phyloP scores from a whole-genome alignment of 2,329 filamentous ascomycete species.

The Aspergillus sp. region DNA sequence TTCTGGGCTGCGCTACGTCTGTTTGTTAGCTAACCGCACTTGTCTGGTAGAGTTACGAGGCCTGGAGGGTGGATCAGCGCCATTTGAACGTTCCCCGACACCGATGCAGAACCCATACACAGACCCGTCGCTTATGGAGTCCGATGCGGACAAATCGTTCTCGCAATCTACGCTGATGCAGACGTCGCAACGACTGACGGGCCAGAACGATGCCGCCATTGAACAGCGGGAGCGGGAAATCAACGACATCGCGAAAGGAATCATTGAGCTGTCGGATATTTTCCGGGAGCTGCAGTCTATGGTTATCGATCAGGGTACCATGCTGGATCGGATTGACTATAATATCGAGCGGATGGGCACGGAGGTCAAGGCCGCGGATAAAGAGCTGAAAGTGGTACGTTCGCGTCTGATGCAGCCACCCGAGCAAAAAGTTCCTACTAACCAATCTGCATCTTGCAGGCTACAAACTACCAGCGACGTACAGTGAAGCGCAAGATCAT shows the following conservation, averaged over 20 bases:
- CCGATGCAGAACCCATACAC: slow-evolving; percentile 67
- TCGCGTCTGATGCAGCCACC: background rate
- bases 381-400: slow-evolving; percentile 77
- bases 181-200: slow-evolving; percentile 60
- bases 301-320: slow-evolving; percentile 89
- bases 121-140: slow-evolving; percentile 87
- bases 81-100: slow-evolving; percentile 52
- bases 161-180: slow-evolving; percentile 87
- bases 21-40: slow-evolving; percentile 14
- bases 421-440: background rate
- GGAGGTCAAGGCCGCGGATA: slow-evolving; percentile 89
- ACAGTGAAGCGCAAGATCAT: slow-evolving; percentile 92
- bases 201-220: slow-evolving; percentile 78
- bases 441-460: slow-evolving; percentile 36
- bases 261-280: slow-evolving; percentile 94
- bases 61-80: slow-evolving; percentile 63
- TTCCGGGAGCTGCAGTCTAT: slow-evolving; percentile 95
- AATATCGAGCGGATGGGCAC: slow-evolving; percentile 95
- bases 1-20: background rate
- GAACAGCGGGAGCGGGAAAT: slow-evolving; percentile 94
- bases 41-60: slow-evolving; percentile 66
- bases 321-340: slow-evolving; percentile 94
- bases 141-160: slow-evolving; percentile 88
- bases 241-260: slow-evolving; percentile 95
- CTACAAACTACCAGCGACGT: slow-evolving; percentile 84